Evolutionary conservation across 2,329 filamentous ascomycete species (phyloP).

Genomic region (Fusarium hostae): DNA sequence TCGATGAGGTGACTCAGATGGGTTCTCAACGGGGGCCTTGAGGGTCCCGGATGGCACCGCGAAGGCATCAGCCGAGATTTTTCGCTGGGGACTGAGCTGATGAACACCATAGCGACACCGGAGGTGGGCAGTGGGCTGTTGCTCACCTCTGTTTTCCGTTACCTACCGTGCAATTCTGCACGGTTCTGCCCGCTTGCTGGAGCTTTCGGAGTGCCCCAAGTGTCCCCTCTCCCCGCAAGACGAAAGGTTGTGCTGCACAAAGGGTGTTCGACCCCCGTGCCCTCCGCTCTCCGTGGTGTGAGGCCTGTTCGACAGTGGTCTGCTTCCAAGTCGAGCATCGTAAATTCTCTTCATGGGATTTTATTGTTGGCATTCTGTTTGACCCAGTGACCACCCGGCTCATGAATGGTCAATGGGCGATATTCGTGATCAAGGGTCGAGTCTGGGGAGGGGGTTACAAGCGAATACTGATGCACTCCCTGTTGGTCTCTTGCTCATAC

Average conservation of each 20-base stretch:
- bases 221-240: slow-evolving; percentile 32
- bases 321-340: slow-evolving; percentile 37
- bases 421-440: slow-evolving; percentile 4
- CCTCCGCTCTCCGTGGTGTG: slow-evolving; percentile 40
- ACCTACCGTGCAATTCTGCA: slow-evolving; percentile 43
- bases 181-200: slow-evolving; percentile 43
- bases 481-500: not conserved
- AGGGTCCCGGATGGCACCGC: slow-evolving; percentile 45
- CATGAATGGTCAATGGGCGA: slow-evolving; percentile 33
- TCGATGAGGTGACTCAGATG: slow-evolving; percentile 46
- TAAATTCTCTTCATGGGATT: slow-evolving; percentile 34
- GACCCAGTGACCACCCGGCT: slow-evolving; percentile 31
- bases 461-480: slow-evolving; percentile 12
- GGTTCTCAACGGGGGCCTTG: slow-evolving; percentile 28
- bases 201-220: slow-evolving; percentile 35
- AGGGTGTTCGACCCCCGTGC: slow-evolving; percentile 29
- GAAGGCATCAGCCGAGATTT: slow-evolving; percentile 47
- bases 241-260: slow-evolving; percentile 32
- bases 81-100: slow-evolving; percentile 43
- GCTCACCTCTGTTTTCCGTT: slow-evolving; percentile 41
- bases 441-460: slow-evolving; percentile 20
- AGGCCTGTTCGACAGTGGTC: slow-evolving; percentile 39
- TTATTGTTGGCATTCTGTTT: slow-evolving; percentile 32
- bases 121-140: slow-evolving; percentile 47
- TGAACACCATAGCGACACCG: slow-evolving; percentile 46